phyloP scores from a whole-genome alignment of 129 eudicot species.

The Artemisia tridentata region DNA sequence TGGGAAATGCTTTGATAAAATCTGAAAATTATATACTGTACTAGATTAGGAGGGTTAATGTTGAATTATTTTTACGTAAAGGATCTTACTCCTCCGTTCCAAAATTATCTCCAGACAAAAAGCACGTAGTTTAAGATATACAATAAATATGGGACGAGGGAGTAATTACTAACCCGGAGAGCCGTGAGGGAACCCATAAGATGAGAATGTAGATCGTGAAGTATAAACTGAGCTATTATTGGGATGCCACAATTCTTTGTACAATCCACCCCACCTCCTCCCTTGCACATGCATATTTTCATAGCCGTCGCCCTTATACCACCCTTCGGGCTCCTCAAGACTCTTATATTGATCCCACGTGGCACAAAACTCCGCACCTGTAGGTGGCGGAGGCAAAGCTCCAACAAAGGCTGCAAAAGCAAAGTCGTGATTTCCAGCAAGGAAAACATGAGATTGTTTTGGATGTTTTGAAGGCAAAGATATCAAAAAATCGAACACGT shows the following conservation, averaged over 20 bases:
- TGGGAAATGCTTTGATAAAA: slow-evolving; percentile 76
- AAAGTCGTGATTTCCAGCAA: slow-evolving; percentile 80
- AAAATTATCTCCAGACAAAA: too few species aligned
- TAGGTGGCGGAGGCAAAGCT: slow-evolving; percentile 50
- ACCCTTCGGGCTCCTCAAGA: slow-evolving; percentile 79
- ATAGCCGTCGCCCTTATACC: slow-evolving; percentile 67
- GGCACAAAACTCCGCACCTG: slow-evolving; percentile 45
- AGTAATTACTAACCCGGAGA: slow-evolving; percentile 38
- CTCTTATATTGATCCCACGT: slow-evolving; percentile 66
- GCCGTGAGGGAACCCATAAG: slow-evolving; percentile 87
- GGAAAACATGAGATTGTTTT: slow-evolving; percentile 70
- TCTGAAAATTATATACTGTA: slow-evolving; percentile 33
- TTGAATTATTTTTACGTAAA: too few species aligned
- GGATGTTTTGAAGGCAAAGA: slow-evolving; percentile 70
- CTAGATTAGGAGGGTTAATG: neutral
- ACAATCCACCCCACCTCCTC: slow-evolving; percentile 80
- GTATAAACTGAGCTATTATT: slow-evolving; percentile 70
- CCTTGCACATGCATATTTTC: slow-evolving; percentile 86
- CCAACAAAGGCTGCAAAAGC: slow-evolving; percentile 86
- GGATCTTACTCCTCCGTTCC: too few species aligned
- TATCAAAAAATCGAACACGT: slow-evolving; percentile 64
- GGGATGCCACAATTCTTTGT: slow-evolving; percentile 44
- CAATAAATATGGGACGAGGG: too few species aligned
- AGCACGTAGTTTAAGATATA: too few species aligned
- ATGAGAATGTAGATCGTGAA: slow-evolving; percentile 70